A percentile compares a stretch with the other conserved stretches of the same genome.
phyloP scores from a whole-genome alignment of 164 flowering plant genomes.

The Pachysandra terminalis region DNA sequence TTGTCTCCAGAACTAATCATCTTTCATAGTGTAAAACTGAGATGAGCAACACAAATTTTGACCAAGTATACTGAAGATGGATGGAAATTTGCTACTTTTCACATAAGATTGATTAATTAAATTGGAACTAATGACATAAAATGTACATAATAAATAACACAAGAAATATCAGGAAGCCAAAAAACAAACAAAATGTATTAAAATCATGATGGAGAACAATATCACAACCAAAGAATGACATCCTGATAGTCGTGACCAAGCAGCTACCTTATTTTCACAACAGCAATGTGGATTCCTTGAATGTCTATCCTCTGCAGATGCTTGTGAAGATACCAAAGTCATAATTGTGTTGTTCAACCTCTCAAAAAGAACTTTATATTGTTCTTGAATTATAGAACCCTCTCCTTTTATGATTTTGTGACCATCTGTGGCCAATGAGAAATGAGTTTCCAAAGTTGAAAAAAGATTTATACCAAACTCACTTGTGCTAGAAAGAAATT shows the following conservation, averaged over 20 bases:
- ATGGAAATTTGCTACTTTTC: not conserved
- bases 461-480: constrained; percentile 61
- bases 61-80: no score
- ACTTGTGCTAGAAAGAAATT: constrained; percentile 49
- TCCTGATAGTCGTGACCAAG: constrained; percentile 42
- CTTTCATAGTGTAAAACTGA: not conserved
- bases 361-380: constrained; percentile 39
- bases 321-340: constrained; percentile 37
- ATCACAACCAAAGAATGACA: constrained; percentile 28
- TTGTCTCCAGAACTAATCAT: not conserved
- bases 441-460: constrained; percentile 64
- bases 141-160: not conserved
- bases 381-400: constrained; percentile 38
- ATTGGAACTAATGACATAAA: not conserved
- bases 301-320: constrained; percentile 20
- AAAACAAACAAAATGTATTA: constrained; percentile 25
- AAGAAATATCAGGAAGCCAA: constrained; percentile 17
- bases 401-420: constrained; percentile 16
- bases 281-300: constrained; percentile 11
- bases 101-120: not conserved
- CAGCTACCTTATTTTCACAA: constrained; percentile 61
- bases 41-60: not conserved
- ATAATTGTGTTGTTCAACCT: constrained; percentile 39
- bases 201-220: constrained; percentile 28
- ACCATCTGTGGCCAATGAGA: constrained; percentile 30